phyloP scores from a whole-genome alignment of 352 stramenopile genomes.

The Phytophthora parvispora region DNA sequence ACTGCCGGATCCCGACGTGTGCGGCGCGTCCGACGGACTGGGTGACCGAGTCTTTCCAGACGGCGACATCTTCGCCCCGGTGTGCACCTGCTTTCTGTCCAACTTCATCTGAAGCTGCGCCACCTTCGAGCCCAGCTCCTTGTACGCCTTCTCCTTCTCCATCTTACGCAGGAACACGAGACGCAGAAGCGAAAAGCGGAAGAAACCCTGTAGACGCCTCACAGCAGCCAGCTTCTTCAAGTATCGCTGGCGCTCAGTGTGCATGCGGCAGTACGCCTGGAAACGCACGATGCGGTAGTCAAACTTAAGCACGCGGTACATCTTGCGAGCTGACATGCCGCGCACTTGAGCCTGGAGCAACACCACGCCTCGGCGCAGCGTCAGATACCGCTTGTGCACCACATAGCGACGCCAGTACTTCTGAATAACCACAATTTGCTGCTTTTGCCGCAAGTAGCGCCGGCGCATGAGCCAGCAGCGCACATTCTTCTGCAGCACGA shows the following conservation, averaged over 20 bases:
- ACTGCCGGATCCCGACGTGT: conserved; percentile 17
- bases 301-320: conserved; percentile 79
- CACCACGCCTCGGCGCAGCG: conserved; percentile 60
- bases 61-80: conserved; percentile 51
- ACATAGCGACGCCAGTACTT: conserved; percentile 84
- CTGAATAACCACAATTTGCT: conserved; percentile 66
- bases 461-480: conserved; percentile 71
- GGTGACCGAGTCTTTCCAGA: conserved; percentile 44
- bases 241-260: conserved; percentile 63
- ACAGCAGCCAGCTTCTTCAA: conserved; percentile 59
- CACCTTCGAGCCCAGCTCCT: conserved; percentile 78
- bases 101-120: conserved; percentile 77
- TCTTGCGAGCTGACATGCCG: conserved; percentile 65
- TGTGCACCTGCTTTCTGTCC: conserved; percentile 64
- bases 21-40: conserved; percentile 32
- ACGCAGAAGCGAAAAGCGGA: conserved; percentile 78
- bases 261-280: conserved; percentile 75
- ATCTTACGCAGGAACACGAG: conserved; percentile 84
- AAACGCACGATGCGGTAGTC: conserved; percentile 82
- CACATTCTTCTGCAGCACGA: conserved; percentile 80
- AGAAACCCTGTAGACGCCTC: conserved; percentile 78
- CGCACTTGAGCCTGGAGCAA: conserved; percentile 71
- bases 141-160: conserved; percentile 86
- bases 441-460: conserved; percentile 58
- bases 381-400: conserved; percentile 62